Evolutionary conservation across 352 stramenopile genomes (phyloP), one percentile per base, ranked within the genome.

Genomic region (Phytophthora foliorum): DNA sequence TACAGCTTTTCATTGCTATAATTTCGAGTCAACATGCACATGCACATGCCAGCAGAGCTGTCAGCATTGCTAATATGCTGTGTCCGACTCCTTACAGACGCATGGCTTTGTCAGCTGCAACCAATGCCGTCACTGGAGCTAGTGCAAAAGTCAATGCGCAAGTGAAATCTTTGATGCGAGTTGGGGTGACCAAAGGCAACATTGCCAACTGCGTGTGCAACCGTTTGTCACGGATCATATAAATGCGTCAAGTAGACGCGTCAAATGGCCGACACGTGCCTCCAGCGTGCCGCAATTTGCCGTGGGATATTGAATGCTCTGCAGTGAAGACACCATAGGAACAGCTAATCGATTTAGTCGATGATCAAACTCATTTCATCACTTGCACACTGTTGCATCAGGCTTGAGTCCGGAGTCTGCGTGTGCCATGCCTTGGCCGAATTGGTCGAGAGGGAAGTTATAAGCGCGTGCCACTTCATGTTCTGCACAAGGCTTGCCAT

Each of bases 171-270:
- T n/a, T n/a, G n/a, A n/a, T n/a, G n/a, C n/a, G n/a, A n/a, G n/a
- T n/a, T 29, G 25, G 5, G 25, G 25, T 29, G 7, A 10, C 29
- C 29, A 6, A 32, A 32, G 29, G 9, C 29, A 13, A 34, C 29
- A 48, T 55, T 41, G 29, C 3, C 14, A 14, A 44, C 19, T n/a
- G 27, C 8, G 27, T n/a, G 25, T 49, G 36, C 53, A 22, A 27
- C 22, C 49, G 59, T 67, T 42, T 61, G 25, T 61, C 29, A 67
- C 59, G 22, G 38, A 48, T 67, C 36, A 60, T 39, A 32, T 32
- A 7, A 2, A 34, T 34, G 49, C 13, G 36, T 51, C 48, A 67
- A 61, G 36, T 54, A 14, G 17, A 22, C 36, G 57, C 48, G 58
- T 67, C 36, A 36, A 4, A 6, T 11, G 24, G 16, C 24, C 16